Percentiles rank a stretch among this genome's conserved stretches.
phyloP scores from a whole-genome alignment of 2,329 filamentous ascomycete genomes.

The Elsinoe perseae region DNA sequence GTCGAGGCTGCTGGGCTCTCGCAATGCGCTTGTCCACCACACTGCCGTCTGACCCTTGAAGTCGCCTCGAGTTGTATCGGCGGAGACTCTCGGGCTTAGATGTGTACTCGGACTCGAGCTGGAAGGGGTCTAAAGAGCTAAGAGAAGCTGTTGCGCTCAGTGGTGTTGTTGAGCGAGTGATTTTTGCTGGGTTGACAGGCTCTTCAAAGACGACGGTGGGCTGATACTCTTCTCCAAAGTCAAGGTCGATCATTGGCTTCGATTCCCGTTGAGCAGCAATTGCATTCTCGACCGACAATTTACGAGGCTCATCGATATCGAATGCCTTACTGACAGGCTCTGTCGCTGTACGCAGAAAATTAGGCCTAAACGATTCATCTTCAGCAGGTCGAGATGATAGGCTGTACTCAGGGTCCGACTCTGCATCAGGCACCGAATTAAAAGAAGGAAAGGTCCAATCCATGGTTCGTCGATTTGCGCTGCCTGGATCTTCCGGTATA shows the following conservation, averaged over 20 bases:
- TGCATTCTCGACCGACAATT: constrained; percentile 23
- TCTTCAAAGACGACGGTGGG: constrained; percentile 17
- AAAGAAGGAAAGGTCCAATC: constrained; percentile 44
- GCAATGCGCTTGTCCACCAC: constrained; percentile 8
- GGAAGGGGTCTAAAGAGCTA: constrained; percentile 7
- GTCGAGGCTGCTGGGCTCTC: constrained; percentile 21
- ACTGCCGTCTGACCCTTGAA: constrained; percentile 2
- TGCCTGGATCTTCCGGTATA: constrained; percentile 19
- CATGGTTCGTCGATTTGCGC: constrained; percentile 37
- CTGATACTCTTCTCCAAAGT: constrained; percentile 27
- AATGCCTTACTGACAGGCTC: constrained; percentile 36
- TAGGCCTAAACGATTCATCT: constrained; percentile 31
- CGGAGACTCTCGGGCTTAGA: not conserved
- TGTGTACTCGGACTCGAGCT: constrained; percentile 10
- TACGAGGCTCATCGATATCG: constrained; percentile 21
- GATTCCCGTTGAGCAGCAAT: constrained; percentile 31
- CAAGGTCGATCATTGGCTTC: constrained; percentile 41
- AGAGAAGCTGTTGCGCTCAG: constrained; percentile 6
- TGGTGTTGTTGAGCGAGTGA: constrained; percentile 7
- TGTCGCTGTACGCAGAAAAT: constrained; percentile 35
- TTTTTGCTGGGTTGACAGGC: not conserved
- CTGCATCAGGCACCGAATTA: constrained; percentile 26
- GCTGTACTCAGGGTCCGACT: constrained; percentile 17
- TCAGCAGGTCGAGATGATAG: constrained; percentile 21
- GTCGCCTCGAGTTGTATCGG: not conserved